Base-by-base conservation (phyloP, 179 eudicot species). In the Beta macrorhiza region DNA sequence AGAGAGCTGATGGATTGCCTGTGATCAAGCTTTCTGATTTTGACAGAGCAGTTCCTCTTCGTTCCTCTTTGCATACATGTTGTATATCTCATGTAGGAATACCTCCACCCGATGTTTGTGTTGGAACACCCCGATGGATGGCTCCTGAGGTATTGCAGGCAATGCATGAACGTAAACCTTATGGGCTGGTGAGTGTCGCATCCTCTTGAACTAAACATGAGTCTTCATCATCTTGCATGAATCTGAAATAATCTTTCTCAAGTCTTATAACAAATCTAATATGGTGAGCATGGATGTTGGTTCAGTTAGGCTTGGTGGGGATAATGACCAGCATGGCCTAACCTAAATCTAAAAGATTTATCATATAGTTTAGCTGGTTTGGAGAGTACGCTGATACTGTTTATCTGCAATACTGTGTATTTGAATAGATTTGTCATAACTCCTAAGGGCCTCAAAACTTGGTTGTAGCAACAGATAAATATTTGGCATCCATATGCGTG, bases 101-200 rank as follows among this genome's bases (percentile, higher is more conserved):
- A 79, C 97, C 90, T 81, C 88, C 94, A 47, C 97, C 99, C 81
- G 88, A 93, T 86, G 69, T 86, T 25, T 95, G 98, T 85, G 93
- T 95, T 78, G 99, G 99, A 75, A 95, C 98, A 11, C 98, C 98
- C 73, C 90, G 94, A 56, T 95, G 99, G 99, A 95, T 95, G 99
- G 97, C 99, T 83, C 99, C 99, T 78, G 99, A 95, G 87, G 95
- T 95, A 78, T 88, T 88, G 76, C 89, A 74, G 68, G 91, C 99
- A 75, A 87, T 92, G 89, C 78, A 89, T 86, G 82, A 87, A 11
- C 93, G 80, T 29, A 77, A 81, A 32, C 11, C 80, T 53, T 95
- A 95, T 87, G 99, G 99, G 44, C 84, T 91, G 92, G 98, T 95
- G 83, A 86, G 92, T 87, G 49, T 47, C 56, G 76, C 17, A 15